Conservation (phyloP, 164 flowering plant genomes). For the Euptelea pleiosperma region DNA sequence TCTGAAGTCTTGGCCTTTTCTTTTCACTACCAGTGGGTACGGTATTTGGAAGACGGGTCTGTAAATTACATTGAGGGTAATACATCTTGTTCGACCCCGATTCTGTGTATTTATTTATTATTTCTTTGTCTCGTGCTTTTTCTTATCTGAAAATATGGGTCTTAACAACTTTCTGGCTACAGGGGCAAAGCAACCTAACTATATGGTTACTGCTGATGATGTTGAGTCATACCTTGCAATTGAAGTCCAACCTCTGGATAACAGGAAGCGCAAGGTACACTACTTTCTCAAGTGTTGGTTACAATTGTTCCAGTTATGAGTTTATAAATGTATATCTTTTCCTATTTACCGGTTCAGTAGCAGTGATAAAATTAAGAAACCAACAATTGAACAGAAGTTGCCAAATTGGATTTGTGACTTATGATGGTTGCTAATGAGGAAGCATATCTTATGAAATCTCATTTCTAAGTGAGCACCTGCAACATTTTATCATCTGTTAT, state of each 20-base stretch:
- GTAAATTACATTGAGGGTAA: slow-evolving; percentile 84
- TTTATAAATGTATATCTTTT: too few relatives aligned
- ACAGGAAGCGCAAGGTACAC: slow-evolving; percentile 86
- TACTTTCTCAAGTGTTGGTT: background rate
- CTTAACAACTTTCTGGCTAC: too few relatives aligned
- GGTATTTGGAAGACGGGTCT: slow-evolving; percentile 91
- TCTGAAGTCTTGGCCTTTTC: slow-evolving; percentile 7
- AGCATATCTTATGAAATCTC: too few relatives aligned
- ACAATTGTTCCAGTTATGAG: background rate
- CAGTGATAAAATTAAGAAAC: too few relatives aligned
- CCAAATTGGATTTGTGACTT: too few relatives aligned
- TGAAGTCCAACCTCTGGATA: slow-evolving; percentile 95
- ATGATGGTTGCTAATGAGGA: too few relatives aligned
- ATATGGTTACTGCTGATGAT: slow-evolving; percentile 95
- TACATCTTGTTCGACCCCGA: background rate
- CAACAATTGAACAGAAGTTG: too few relatives aligned
- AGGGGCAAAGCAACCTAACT: slow-evolving; percentile 96
- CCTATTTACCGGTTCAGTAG: too few relatives aligned
- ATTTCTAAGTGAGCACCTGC: too few relatives aligned
- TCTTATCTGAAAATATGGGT: slow-evolving; percentile 1
- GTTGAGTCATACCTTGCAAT: slow-evolving; percentile 85
- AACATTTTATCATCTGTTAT: too few relatives aligned
- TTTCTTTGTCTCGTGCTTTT: background rate
- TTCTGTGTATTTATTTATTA: too few relatives aligned
- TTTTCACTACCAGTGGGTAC: slow-evolving; percentile 71